phyloP scores from a whole-genome alignment of 2,329 filamentous ascomycete genomes.

The Pseudonectria buxi region DNA sequence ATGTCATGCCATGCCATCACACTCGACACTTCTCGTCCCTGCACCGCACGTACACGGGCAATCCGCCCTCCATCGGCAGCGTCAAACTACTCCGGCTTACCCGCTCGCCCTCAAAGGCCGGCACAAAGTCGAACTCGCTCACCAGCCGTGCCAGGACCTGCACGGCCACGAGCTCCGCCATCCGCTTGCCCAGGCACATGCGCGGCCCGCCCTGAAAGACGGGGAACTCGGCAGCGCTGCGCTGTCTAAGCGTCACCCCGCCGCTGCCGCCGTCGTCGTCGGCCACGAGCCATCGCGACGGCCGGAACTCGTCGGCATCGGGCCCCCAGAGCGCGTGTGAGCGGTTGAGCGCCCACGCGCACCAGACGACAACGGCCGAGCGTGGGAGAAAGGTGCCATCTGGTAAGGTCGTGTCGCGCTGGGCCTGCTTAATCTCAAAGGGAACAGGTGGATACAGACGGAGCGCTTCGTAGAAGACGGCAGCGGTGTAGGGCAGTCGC shows the following conservation, averaged over 20 bases:
- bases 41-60: slow-evolving; percentile 33
- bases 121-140: slow-evolving; percentile 43
- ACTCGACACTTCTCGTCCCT: not conserved
- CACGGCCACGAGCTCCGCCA: slow-evolving; percentile 55
- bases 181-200: slow-evolving; percentile 55
- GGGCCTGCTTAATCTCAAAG: slow-evolving; percentile 58
- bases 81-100: slow-evolving; percentile 56
- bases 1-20: not conserved
- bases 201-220: slow-evolving; percentile 61
- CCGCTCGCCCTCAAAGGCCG: slow-evolving; percentile 39
- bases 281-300: slow-evolving; percentile 48
- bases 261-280: slow-evolving; percentile 24
- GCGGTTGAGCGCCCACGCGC: slow-evolving; percentile 57
- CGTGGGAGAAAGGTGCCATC: slow-evolving; percentile 53
- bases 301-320: slow-evolving; percentile 49
- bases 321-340: slow-evolving; percentile 49
- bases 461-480: slow-evolving; percentile 56
- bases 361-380: slow-evolving; percentile 53
- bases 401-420: slow-evolving; percentile 45
- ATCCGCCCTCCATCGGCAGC: slow-evolving; percentile 55
- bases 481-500: slow-evolving; percentile 49
- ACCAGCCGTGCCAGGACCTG: slow-evolving; percentile 48
- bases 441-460: slow-evolving; percentile 59
- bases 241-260: slow-evolving; percentile 23
- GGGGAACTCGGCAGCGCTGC: slow-evolving; percentile 50